phyloP scores from a whole-genome alignment of 371 early-diverging fungal species.

The Zopfochytrium polystomum region DNA sequence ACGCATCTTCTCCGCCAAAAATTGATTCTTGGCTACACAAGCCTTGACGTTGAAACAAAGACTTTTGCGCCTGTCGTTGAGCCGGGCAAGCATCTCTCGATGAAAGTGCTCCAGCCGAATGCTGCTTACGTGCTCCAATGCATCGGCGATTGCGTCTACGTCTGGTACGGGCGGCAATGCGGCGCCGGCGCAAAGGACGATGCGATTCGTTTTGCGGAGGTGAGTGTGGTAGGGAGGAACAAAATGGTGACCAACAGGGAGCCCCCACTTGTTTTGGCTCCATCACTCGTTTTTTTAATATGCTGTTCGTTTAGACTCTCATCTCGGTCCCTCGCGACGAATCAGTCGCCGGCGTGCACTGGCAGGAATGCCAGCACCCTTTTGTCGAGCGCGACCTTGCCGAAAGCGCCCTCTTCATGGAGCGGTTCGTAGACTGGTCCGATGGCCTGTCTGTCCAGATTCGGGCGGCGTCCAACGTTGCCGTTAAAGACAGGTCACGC shows the following conservation, averaged over 20 bases:
- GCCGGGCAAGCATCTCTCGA: constrained; percentile 19
- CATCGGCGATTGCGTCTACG: constrained; percentile 22
- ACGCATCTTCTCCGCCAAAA: too few species aligned
- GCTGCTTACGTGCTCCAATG: constrained; percentile 28
- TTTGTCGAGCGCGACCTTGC: constrained; percentile 28
- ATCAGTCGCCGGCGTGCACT: too few species aligned
- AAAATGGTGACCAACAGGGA: too few species aligned
- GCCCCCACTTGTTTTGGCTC: too few species aligned
- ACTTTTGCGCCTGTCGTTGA: constrained; percentile 3
- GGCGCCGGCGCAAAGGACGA: constrained; percentile 12
- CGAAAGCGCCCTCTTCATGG: constrained; percentile 37
- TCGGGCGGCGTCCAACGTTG: constrained; percentile 23
- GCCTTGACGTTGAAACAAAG: too few species aligned
- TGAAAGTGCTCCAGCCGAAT: constrained; percentile 23
- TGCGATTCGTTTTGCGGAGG: constrained; percentile 23
- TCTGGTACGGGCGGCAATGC: constrained; percentile 32
- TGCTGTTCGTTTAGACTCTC: too few species aligned
- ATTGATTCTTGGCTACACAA: too few species aligned
- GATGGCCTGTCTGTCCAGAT: constrained; percentile 33
- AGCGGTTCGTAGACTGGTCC: constrained; percentile 38
- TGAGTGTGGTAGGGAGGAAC: constrained; percentile 2
- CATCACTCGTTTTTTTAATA: too few species aligned
- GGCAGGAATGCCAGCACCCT: too few species aligned
- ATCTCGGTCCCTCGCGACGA: too few species aligned
- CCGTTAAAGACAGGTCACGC: constrained; percentile 32